phyloP scores from a whole-genome alignment of 2,329 filamentous ascomycete species.

The Hypoxylon sp. region DNA sequence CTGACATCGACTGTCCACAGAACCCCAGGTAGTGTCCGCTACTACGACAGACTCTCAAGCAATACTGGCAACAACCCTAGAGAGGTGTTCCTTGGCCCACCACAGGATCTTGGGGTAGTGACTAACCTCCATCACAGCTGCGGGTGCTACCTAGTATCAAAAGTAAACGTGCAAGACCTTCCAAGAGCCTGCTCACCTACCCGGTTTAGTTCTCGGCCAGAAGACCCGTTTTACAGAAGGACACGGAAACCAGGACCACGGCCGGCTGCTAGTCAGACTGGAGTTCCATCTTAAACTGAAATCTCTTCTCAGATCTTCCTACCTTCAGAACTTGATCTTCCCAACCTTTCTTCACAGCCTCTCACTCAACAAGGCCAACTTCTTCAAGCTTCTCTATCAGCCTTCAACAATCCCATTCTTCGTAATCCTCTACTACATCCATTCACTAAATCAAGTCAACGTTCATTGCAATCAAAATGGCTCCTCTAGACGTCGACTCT shows the following conservation, averaged over 20 bases:
- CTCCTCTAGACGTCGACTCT: conserved; percentile 61
- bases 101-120: not conserved
- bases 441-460: conserved; percentile 16
- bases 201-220: not conserved
- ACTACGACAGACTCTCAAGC: conserved; percentile 7
- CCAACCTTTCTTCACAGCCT: conserved; percentile 6
- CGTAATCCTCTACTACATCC: not conserved
- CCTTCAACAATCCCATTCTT: not conserved
- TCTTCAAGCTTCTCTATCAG: not conserved
- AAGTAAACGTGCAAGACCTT: not conserved
- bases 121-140: not conserved
- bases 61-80: not conserved
- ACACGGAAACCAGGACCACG: not conserved
- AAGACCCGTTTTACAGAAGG: not conserved
- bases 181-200: not conserved
- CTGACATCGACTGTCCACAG: conserved; percentile 31
- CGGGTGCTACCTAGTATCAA: not conserved
- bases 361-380: not conserved
- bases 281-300: not conserved
- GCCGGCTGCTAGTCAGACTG: not conserved
- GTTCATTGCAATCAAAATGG: conserved; percentile 57
- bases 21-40: conserved; percentile 26
- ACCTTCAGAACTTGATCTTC: not conserved
- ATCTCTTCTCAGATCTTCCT: not conserved
- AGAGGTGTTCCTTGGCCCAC: not conserved